Conservation (phyloP, 2,329 filamentous ascomycete genomes). For the Ceratocystis lukuohia region DNA sequence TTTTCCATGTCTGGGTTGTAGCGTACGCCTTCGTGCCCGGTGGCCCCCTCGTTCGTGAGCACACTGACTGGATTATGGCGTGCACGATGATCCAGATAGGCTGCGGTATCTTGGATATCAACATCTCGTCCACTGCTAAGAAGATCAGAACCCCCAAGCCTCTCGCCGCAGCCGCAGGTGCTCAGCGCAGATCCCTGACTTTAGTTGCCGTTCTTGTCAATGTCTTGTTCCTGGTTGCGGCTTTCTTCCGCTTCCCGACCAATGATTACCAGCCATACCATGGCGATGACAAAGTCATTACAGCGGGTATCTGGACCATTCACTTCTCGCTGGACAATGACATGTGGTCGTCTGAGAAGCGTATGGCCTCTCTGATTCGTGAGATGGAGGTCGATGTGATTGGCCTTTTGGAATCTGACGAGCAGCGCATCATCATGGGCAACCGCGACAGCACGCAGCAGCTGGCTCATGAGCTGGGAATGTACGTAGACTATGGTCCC, state of each 20-base stretch:
- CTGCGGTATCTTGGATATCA: slow-evolving; percentile 65
- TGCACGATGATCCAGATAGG: slow-evolving; percentile 75
- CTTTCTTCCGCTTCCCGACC: slow-evolving; percentile 81
- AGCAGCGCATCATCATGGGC: slow-evolving; percentile 98
- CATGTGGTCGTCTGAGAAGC: slow-evolving; percentile 94
- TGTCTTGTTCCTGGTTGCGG: slow-evolving; percentile 62
- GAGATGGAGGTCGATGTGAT: slow-evolving; percentile 96
- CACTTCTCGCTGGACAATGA: slow-evolving; percentile 97
- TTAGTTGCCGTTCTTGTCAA: slow-evolving; percentile 60
- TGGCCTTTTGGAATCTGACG: slow-evolving; percentile 83
- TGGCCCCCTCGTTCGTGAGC: slow-evolving; percentile 80
- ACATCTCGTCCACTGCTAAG: slow-evolving; percentile 30
- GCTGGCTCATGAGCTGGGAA: slow-evolving; percentile 87
- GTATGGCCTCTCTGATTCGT: slow-evolving; percentile 80
- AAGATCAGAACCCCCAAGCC: slow-evolving; percentile 21
- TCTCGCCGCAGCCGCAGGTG: slow-evolving; percentile 22
- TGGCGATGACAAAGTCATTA: slow-evolving; percentile 71
- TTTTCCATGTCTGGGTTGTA: slow-evolving; percentile 98
- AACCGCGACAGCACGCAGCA: slow-evolving; percentile 94
- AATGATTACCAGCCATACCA: slow-evolving; percentile 91
- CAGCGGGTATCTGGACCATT: slow-evolving; percentile 95
- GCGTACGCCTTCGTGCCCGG: slow-evolving; percentile 97
- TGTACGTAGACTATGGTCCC: slow-evolving; percentile 96
- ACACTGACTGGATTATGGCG: slow-evolving; percentile 90
- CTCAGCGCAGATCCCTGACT: slow-evolving; percentile 40